Base-by-base conservation (phyloP, 108 stramenopile species). In the Mediolabrus comicus region DNA sequence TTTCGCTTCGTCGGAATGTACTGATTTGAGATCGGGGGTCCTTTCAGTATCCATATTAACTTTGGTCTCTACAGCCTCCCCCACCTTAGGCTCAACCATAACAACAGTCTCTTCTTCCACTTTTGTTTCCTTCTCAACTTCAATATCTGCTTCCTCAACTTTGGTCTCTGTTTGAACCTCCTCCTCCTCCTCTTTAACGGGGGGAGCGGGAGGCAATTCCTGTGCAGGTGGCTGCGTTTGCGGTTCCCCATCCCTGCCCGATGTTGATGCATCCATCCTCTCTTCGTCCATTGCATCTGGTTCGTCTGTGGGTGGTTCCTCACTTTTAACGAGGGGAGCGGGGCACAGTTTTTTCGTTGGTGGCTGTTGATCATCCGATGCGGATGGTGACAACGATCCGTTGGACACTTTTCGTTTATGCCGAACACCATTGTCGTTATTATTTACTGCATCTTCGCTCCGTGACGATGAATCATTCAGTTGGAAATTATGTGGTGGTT, bases 1-100 rank as follows among this genome's bases (percentile, higher is more conserved):
- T 49, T 49, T 49, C 22, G 46, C 46, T 49, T 49, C 46, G 3
- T 49, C 46, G 8, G 46, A 49, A 22, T 49, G 19, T 24, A 49
- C 46, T 49, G 46, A 49, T 49, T 49, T 49, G 46, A 49, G 46
- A 49, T 49, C 46, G 1, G 46, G 46, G 8, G 46, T 49, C 46
- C 46, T 6, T 0, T 49, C 46, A 6, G 22, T 8, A 49, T 49
- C 46, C 46, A 49, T 49, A 17, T 24, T 22, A 8, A 49, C 46
- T 49, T 49, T 49, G 46, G 46, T 49, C 46, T 49, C 22, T 24
- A 49, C n/a, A n/a, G n/a, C 46, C 46, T 24, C 46, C 46, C 22
- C 46, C 46, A 49, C 46, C 22, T 6, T 49, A 3, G 46, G 19
- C 16, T 22, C 46, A 6, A 22, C 46, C 17, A 22, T 6, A 9